Conservation (phyloP, 2,329 filamentous ascomycete species). For the Colletotrichum sp. region DNA sequence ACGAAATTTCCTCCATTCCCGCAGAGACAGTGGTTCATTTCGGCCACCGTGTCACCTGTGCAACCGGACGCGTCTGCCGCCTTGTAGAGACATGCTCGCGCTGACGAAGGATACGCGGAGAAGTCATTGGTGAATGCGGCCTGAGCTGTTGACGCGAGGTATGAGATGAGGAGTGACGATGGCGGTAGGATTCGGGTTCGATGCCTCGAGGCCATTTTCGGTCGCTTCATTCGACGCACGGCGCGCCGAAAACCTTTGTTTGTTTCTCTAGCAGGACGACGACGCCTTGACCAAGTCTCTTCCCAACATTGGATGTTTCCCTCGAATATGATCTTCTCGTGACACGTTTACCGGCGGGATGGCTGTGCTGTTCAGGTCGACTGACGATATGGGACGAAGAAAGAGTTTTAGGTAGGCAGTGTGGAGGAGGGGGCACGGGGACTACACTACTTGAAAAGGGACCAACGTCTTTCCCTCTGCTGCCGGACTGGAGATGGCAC, state of each 20-base stretch:
- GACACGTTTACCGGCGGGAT: not conserved
- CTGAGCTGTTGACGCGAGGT: not conserved
- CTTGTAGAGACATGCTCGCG: constrained; percentile 6
- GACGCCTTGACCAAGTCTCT: not conserved
- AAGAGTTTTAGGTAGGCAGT: constrained; percentile 14
- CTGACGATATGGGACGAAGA: constrained; percentile 4
- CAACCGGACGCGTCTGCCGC: constrained; percentile 12
- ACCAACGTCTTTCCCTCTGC: constrained; percentile 1
- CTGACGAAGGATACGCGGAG: not conserved
- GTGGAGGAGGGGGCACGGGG: constrained; percentile 13
- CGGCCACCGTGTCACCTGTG: constrained; percentile 3
- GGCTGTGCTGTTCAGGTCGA: not conserved
- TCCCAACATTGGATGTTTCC: not conserved
- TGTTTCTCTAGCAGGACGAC: not conserved
- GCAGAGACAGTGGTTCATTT: constrained; percentile 15
- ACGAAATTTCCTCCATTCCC: constrained; percentile 48
- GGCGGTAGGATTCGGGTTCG: not conserved
- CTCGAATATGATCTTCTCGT: not conserved
- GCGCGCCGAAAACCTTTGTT: not conserved
- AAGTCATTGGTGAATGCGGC: constrained; percentile 13
- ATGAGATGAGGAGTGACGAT: constrained; percentile 6
- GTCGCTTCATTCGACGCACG: not conserved
- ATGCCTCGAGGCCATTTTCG: constrained; percentile 10
- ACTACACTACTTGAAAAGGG: constrained; percentile 2
- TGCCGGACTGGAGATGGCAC: not conserved